Base-by-base conservation (phyloP, 1,139 yeast species). In the Williopsis jadinii region DNA sequence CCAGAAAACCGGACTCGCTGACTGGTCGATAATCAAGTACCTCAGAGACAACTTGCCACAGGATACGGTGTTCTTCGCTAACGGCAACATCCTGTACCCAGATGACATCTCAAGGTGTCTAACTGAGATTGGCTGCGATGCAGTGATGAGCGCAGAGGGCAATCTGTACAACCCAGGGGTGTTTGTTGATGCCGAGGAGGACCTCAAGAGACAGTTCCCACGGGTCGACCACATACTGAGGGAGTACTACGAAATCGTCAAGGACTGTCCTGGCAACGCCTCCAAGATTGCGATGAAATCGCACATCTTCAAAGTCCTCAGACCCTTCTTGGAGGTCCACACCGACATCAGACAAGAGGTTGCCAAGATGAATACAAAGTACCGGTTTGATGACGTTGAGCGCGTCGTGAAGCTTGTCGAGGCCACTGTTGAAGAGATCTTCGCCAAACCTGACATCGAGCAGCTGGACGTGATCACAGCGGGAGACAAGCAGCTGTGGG, bases 101-200 rank as follows among this genome's bases (percentile, higher is more conserved):
- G 82, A 80, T 39, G 97, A 92, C 58, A 67, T 88, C 14, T 64
- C 69, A 2, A 69, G 94, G 47, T 85, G 97, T 60, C 58, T 76
- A 28, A 70, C 70, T 2, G 71, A 67, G 15, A 77, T 86, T 1
- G 66, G 65, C 0, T 84, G 94, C 51, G 97, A 94, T 64, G 97
- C 92, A 0, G 94, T 92, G 15, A 94, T 94, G 98, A 82, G 95
- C 35, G 98, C 98, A 0, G 99, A 94, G 61, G 96, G 96, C 0
- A 88, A 88, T 56, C 67, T 94, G 35, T 85, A 83, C 63, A 94
- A 94, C 54, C 98, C 99, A 0, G 97, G 95, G 3, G 78, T 90
- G 0, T 92, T 94, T 59, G 60, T 63, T 39, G 46, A 43, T 9
- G 52, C 51, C 26, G 41, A 47, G 11, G 52, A 46, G 10, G 76